phyloP scores from a whole-genome alignment of 208 protist species.

The Acanthamoeba sp. region DNA sequence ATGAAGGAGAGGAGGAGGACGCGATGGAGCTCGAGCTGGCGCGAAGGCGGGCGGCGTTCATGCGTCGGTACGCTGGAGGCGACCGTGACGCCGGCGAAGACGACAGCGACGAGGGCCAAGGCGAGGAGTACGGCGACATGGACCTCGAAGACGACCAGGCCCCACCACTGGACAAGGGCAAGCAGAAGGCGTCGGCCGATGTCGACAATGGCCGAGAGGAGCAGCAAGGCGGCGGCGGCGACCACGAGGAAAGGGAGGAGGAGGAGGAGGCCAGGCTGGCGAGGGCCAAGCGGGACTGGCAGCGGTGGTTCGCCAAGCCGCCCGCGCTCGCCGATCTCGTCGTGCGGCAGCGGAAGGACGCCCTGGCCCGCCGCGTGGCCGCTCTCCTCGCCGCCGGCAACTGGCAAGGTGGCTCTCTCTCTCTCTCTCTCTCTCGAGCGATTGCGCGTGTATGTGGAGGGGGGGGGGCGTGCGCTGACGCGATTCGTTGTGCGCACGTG shows the following conservation, averaged over 20 bases:
- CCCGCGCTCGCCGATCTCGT: neutral
- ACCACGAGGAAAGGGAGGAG: neutral
- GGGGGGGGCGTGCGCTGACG: too few relatives aligned
- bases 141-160: neutral
- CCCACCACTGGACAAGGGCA: neutral
- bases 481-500: too few relatives aligned
- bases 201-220: neutral
- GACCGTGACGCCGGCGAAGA: neutral
- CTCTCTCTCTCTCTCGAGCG: neutral
- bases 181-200: neutral
- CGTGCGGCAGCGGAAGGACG: neutral
- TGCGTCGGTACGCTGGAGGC: neutral
- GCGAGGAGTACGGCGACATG: neutral
- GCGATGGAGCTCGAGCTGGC: neutral
- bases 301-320: conserved; percentile 13
- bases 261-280: neutral
- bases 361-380: neutral
- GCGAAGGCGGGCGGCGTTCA: neutral
- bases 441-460: neutral
- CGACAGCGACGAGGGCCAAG: neutral
- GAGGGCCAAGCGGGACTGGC: neutral
- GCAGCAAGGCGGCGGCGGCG: neutral
- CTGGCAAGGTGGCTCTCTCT: neutral
- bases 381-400: neutral
- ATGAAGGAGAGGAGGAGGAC: neutral